Evolutionary conservation across 2,329 filamentous ascomycete genomes (phyloP), one percentile per base, ranked within the genome.

Genomic region (Cercospora citrullina): DNA sequence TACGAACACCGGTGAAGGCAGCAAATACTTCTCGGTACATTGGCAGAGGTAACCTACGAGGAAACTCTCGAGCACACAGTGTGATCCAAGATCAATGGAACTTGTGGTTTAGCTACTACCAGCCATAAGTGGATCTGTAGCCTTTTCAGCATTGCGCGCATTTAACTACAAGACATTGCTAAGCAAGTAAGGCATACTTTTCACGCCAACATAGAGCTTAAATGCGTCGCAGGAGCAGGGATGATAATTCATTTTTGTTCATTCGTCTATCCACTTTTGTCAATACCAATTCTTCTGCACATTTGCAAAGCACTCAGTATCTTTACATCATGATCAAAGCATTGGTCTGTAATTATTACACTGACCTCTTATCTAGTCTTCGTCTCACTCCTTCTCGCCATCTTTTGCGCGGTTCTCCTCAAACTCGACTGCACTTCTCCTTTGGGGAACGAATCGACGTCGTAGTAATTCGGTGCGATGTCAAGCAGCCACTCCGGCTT

Each of bases 401-500:
- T 71, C 59, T 70, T 71, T 48, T 74, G 65, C 60, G 64, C 65
- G 23, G 67, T 73, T 68, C 77, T 79, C 80, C 86, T 81, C 72
- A 83, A 80, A 60, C 89, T 80, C 75, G 87, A 89, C 82, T 91
- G 94, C 73, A 97, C 89, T 68, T 97, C 94, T 63, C 93, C 92
- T 79, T 96, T 93, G 55, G 80, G 88, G 80, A 98, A 97, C 0
- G 86, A 86, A 1, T 89, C 85, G 10, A 97, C 80, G 76, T 99
- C 93, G 80, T 97, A 99, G 81, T 99, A 99, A 18, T 86, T 88
- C 2, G 94, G 94, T 4, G 95, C 93, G 72, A 98, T 96, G 80
- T 99, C 95, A 80, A 98, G 79, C 69, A 99, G 83, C 95, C 95
- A 99, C 80, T 99, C 95, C 0, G 94, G 92, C 78, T 92, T 91